Evolutionary conservation across 441 rosid genomes (phyloP), one percentile per base, ranked within the genome.

Genomic region (Theobroma grandiflorum): DNA sequence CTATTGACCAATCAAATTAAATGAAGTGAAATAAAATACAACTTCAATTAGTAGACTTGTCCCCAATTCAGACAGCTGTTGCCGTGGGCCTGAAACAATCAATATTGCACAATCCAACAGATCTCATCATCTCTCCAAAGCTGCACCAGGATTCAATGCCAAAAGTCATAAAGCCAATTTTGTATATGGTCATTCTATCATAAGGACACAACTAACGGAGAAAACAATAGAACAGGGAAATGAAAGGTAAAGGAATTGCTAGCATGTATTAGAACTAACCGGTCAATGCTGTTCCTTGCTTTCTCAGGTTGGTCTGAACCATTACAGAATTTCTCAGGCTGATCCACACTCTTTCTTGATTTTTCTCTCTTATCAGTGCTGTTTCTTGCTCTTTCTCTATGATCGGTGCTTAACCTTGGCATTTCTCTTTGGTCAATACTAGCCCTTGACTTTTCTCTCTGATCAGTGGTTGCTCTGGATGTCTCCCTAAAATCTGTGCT

Each of bases 31-130:
- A 83, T 57, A 57, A 82, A 85, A 74, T 53, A 80, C 69, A 76
- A 79, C 79, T 75, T 35, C 82, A 74, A 77, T 63, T 33, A 26
- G 74, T 72, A 26, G 77, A 79, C 65, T 74, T 64, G 76, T 77
- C 79, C 62, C 26, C 85, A 11, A 73, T 79, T 75, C 88, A 89
- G 40, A 86, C 71, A 43, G 89, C 85, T 42, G 98, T 84, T 43
- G 92, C 84, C 0, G 95, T 89, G 37, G 98, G 94, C 92, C 81
- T 92, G 89, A 96, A 96, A 86, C 98, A 96, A 89, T 90, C 94
- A 58, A 96, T 93, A 85, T 95, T 94, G 93, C 98, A 91, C 33
- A 94, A 84, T 81, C 95, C 86, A 42, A 95, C 99, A 2, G 98
- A 93, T 85, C 98, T 91, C 86, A 92, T 90, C 88, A 94, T 94